Percentiles rank a stretch among this genome's conserved stretches.
Evolutionary conservation across 2,329 filamentous ascomycete genomes (phyloP).

Genomic region (Fusarium lateritium): DNA sequence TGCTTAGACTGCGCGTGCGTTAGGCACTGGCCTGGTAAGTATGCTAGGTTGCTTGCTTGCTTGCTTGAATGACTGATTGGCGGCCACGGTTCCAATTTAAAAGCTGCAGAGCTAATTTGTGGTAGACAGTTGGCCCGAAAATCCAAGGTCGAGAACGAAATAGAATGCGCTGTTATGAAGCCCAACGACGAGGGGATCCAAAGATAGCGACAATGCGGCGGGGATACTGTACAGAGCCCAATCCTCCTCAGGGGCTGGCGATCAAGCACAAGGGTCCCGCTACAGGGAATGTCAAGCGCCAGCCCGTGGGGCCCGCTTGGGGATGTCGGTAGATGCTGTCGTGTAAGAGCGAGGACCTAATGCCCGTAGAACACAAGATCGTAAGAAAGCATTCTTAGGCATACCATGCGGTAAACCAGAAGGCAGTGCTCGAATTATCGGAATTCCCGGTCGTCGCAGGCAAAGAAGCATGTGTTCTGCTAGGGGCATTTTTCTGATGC

Average conservation of each 20-base stretch:
- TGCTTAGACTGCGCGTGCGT: slow-evolving; percentile 43
- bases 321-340: slow-evolving; percentile 12
- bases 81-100: slow-evolving; percentile 20
- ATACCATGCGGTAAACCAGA: not conserved
- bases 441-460: slow-evolving; percentile 3
- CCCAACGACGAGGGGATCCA: slow-evolving; percentile 34
- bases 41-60: slow-evolving; percentile 36
- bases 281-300: slow-evolving; percentile 22
- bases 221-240: slow-evolving; percentile 32
- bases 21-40: slow-evolving; percentile 24
- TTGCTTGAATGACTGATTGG: slow-evolving; percentile 34
- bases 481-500: slow-evolving; percentile 9
- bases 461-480: slow-evolving; percentile 3
- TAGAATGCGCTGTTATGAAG: slow-evolving; percentile 24
- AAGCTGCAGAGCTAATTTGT: slow-evolving; percentile 27
- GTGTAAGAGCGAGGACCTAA: slow-evolving; percentile 24
- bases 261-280: slow-evolving; percentile 36
- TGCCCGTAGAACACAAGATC: slow-evolving; percentile 10
- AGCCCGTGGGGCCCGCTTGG: slow-evolving; percentile 14
- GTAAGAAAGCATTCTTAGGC: not conserved
- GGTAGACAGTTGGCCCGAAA: slow-evolving; percentile 21
- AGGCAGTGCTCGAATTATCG: slow-evolving; percentile 11
- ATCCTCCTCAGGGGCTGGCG: slow-evolving; percentile 35
- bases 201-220: slow-evolving; percentile 32
- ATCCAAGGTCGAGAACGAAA: slow-evolving; percentile 19